A percentile compares a stretch with the other conserved stretches of the same genome.
phyloP scores from a whole-genome alignment of 371 early-diverging fungal species.

The Gilbertella persicaria region DNA sequence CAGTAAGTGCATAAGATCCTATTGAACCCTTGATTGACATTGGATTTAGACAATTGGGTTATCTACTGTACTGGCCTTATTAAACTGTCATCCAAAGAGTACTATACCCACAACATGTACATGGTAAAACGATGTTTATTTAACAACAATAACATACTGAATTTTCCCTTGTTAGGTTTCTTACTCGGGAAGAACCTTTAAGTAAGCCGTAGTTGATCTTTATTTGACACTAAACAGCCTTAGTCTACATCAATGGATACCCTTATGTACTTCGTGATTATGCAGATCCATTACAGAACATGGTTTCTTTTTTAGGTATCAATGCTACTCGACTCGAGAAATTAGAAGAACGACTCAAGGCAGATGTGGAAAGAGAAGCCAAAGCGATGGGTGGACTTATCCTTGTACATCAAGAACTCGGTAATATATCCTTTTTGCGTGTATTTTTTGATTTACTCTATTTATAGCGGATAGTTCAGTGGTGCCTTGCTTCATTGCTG shows the following conservation, averaged over 20 bases:
- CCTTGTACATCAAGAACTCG: slow-evolving; percentile 71
- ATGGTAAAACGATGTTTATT: slow-evolving; percentile 23
- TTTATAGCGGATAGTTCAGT: slow-evolving; percentile 49
- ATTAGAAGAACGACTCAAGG: slow-evolving; percentile 67
- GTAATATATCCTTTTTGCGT: slow-evolving; percentile 12
- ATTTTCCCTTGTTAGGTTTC: slow-evolving; percentile 51
- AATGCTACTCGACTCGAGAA: slow-evolving; percentile 62
- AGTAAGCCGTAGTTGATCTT: slow-evolving; percentile 6
- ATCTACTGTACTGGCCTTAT: slow-evolving; percentile 59
- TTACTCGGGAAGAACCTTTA: slow-evolving; percentile 72
- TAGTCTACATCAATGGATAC: slow-evolving; percentile 56
- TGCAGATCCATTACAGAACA: slow-evolving; percentile 60
- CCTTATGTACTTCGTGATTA: slow-evolving; percentile 70
- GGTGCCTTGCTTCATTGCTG: slow-evolving; percentile 64
- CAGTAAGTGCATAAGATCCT: slow-evolving; percentile 27
- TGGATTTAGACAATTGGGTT: slow-evolving; percentile 54
- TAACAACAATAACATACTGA: neutral
- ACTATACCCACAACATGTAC: slow-evolving; percentile 28
- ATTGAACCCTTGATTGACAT: neutral
- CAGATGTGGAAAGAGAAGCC: slow-evolving; percentile 64
- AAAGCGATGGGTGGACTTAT: slow-evolving; percentile 50
- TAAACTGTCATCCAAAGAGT: slow-evolving; percentile 51
- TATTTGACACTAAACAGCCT: neutral
- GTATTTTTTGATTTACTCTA: no score
- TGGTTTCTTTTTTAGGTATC: slow-evolving; percentile 67